phyloP scores from a whole-genome alignment of 1,284 basidiomycete genomes.

The Cutaneotrichosporon cutaneum region DNA sequence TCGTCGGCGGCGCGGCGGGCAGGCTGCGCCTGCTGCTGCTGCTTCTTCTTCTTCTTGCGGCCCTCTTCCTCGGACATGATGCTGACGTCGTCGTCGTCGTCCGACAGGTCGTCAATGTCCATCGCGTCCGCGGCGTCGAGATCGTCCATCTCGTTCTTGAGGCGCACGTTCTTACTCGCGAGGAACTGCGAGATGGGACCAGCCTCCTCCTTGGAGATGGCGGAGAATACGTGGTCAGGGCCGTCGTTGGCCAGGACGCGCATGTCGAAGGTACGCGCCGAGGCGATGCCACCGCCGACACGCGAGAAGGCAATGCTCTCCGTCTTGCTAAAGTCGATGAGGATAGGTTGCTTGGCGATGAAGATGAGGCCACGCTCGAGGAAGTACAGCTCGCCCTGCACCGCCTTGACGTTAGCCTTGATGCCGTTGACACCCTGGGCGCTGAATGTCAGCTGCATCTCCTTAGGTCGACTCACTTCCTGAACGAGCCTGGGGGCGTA shows the following conservation, averaged over 20 bases:
- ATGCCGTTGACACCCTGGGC: conserved; percentile 60
- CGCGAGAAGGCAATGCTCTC: conserved; percentile 89
- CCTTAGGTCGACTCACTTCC: conserved; percentile 62
- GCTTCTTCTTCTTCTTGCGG: conserved; percentile 36
- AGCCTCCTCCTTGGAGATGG: conserved; percentile 94
- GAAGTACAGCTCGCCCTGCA: conserved; percentile 95
- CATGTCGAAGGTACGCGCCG: conserved; percentile 92
- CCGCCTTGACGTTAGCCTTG: conserved; percentile 97
- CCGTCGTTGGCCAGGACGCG: conserved; percentile 76
- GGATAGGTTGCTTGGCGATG: conserved; percentile 92
- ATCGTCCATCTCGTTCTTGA: conserved; percentile 97
- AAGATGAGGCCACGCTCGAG: conserved; percentile 98
- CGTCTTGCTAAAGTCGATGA: conserved; percentile 88
- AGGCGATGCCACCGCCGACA: conserved; percentile 84
- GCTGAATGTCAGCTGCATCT: conserved; percentile 31
- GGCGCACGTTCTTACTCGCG: conserved; percentile 82
- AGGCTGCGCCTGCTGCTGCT: conserved; percentile 53
- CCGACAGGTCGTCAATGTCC: conserved; percentile 71
- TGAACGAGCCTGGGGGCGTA: conserved; percentile 74
- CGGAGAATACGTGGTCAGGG: conserved; percentile 84
- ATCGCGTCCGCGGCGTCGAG: conserved; percentile 66
- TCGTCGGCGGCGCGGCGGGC: conserved; percentile 54
- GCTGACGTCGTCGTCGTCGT: conserved; percentile 57
- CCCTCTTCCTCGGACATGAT: conserved; percentile 43
- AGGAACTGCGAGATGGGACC: conserved; percentile 81